These are phyloP conservation scores for Boletus edulis DNA, from an alignment of 768 basidiomycete species.

Conservation along the genomic window DNA sequence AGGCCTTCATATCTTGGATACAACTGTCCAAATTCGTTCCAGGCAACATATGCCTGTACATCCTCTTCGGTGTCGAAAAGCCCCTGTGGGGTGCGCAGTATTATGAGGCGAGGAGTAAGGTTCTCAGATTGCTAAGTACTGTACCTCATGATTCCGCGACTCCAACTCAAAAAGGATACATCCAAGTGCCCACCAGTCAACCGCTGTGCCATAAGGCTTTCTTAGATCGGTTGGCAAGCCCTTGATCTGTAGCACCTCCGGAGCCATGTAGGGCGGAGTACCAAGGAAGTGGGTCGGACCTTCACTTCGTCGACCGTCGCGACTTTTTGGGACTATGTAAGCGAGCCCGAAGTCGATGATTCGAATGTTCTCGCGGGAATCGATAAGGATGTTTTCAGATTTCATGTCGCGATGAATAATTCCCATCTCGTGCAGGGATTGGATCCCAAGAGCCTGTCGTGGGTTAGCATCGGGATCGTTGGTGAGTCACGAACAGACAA, in stretches of 20 bases:
- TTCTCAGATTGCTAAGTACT: background rate
- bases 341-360: slow-evolving; percentile 43
- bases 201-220: slow-evolving; percentile 29
- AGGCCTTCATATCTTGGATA: slow-evolving; percentile 28
- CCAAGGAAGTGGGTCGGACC: slow-evolving; percentile 32
- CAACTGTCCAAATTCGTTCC: slow-evolving; percentile 11
- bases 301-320: background rate
- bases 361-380: slow-evolving; percentile 36
- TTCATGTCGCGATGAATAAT: slow-evolving; percentile 72
- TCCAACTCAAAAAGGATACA: slow-evolving; percentile 41
- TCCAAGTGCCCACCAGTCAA: slow-evolving; percentile 45
- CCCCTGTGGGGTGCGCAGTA: slow-evolving; percentile 17
- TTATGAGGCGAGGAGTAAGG: background rate
- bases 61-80: slow-evolving; percentile 30
- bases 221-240: background rate
- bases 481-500: background rate
- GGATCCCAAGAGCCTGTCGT: slow-evolving; percentile 39
- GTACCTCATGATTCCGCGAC: slow-evolving; percentile 25
- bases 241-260: slow-evolving; percentile 37
- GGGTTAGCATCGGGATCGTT: background rate
- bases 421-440: slow-evolving; percentile 52
- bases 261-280: slow-evolving; percentile 39
- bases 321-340: slow-evolving; percentile 11
- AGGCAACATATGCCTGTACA: slow-evolving; percentile 22
- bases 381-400: slow-evolving; percentile 66